These are phyloP conservation scores for Lactarius trivialis DNA, from an alignment of 768 basidiomycete species.

Conservation along the genomic window DNA sequence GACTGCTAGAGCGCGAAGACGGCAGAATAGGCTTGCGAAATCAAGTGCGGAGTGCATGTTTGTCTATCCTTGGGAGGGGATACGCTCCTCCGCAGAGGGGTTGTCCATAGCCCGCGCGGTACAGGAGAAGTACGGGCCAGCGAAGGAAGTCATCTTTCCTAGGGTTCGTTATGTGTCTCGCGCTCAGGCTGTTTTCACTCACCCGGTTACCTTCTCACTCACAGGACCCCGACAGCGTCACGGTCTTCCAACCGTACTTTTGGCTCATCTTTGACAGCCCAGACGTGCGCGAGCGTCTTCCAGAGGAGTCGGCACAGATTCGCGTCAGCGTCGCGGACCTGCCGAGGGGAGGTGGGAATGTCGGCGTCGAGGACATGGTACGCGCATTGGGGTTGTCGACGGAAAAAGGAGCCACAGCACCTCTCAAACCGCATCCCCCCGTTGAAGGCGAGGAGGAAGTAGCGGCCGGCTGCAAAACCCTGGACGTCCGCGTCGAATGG, in stretches of 20 bases:
- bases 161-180: conserved; percentile 7
- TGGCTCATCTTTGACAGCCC: conserved; percentile 16
- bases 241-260: conserved; percentile 6
- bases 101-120: conserved; percentile 13
- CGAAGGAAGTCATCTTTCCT: conserved; percentile 13
- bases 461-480: not conserved
- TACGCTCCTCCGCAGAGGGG: conserved; percentile 16
- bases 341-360: conserved; percentile 8
- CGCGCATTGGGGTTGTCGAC: conserved; percentile 1
- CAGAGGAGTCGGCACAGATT: not conserved
- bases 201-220: not conserved
- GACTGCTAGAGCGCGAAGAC: not conserved
- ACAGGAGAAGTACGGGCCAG: conserved; percentile 17
- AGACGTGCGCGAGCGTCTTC: conserved; percentile 3
- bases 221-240: conserved; percentile 1
- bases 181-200: not conserved
- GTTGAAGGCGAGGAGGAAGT: not conserved
- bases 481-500: conserved; percentile 5
- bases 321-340: conserved; percentile 4
- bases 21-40: not conserved
- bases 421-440: not conserved
- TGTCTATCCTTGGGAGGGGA: conserved; percentile 2
- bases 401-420: not conserved
- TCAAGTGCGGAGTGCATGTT: conserved; percentile 4
- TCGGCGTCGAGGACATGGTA: conserved; percentile 19